A percentile compares a stretch with the other conserved stretches of the same genome.
Conservation (phyloP, 2,329 filamentous ascomycete genomes). For the Cladosporium sphaerospermum region DNA sequence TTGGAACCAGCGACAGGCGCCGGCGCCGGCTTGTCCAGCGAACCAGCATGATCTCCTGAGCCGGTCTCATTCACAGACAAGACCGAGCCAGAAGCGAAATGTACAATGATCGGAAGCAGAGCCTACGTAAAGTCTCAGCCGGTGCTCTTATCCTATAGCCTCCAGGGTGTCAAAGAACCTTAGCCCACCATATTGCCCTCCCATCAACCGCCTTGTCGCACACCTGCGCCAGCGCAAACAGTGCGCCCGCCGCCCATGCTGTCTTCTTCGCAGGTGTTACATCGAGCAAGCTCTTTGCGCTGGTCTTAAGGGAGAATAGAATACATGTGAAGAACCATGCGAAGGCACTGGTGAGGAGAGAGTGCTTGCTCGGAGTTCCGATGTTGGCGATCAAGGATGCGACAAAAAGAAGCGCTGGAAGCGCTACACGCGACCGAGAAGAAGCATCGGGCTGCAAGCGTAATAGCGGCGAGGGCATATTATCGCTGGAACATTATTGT, state of each 20-base stretch:
- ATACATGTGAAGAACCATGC: conserved; percentile 39
- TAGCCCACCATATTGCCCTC: conserved; percentile 40
- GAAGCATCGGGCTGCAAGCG: conserved; percentile 19
- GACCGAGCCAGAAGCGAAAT: conserved; percentile 5
- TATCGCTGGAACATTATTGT: conserved; percentile 9
- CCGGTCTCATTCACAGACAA: not conserved
- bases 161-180: conserved; percentile 30
- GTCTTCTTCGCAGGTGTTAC: conserved; percentile 22
- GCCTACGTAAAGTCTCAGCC: conserved; percentile 24
- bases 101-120: conserved; percentile 24
- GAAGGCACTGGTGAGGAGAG: conserved; percentile 37
- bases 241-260: conserved; percentile 36
- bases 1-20: conserved; percentile 20
- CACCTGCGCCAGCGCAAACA: conserved; percentile 37
- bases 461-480: conserved; percentile 22
- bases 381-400: conserved; percentile 30
- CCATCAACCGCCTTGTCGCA: conserved; percentile 42
- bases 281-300: conserved; percentile 19
- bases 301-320: conserved; percentile 28
- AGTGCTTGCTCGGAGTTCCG: conserved; percentile 33
- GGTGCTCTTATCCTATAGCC: conserved; percentile 12
- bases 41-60: conserved; percentile 16
- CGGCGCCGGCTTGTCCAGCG: conserved; percentile 2
- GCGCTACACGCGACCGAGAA: conserved; percentile 11
- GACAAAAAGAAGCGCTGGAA: conserved; percentile 31